A percentile compares a stretch with the other conserved stretches of the same genome.
phyloP scores from a whole-genome alignment of 2,329 filamentous ascomycete species.

The Cladobotryum protrusum region DNA sequence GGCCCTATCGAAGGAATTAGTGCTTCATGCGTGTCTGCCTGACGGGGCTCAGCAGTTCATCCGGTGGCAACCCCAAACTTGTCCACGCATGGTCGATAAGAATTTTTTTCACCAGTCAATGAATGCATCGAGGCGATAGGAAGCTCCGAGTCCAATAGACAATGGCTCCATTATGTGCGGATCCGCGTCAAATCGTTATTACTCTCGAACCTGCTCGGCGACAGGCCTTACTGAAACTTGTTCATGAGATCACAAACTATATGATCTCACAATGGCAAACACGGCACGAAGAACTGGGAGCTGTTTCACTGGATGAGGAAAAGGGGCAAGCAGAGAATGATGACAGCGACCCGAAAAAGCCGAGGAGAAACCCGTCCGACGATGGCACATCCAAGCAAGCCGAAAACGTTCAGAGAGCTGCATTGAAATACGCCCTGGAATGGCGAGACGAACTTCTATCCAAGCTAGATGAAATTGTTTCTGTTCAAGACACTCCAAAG shows the following conservation, averaged over 20 bases:
- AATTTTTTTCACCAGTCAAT: too few relatives aligned
- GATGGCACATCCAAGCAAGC: conserved; percentile 18
- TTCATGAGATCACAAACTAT: conserved; percentile 45
- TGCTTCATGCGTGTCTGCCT: not conserved
- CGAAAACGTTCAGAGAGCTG: conserved; percentile 39
- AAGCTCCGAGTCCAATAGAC: not conserved
- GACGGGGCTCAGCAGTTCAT: not conserved
- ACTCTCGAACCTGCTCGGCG: conserved; percentile 47
- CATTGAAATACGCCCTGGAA: conserved; percentile 65
- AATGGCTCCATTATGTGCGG: conserved; percentile 50
- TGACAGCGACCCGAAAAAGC: not conserved
- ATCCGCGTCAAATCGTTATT: conserved; percentile 50
- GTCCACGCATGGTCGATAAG: too few relatives aligned
- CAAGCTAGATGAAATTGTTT: conserved; percentile 62
- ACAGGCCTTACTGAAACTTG: conserved; percentile 44
- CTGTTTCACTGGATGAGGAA: conserved; percentile 19
- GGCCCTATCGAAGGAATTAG: too few relatives aligned
- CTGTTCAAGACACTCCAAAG: conserved; percentile 42
- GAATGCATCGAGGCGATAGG: not conserved
- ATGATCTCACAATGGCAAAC: conserved; percentile 48
- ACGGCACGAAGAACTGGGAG: conserved; percentile 23
- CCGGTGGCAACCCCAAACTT: too few relatives aligned
- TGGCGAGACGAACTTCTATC: conserved; percentile 69
- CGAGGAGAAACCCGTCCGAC: not conserved
- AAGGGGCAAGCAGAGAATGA: conserved; percentile 1